phyloP scores from a whole-genome alignment of 2,329 filamentous ascomycete genomes.

The Berkeleyomyces basicola region DNA sequence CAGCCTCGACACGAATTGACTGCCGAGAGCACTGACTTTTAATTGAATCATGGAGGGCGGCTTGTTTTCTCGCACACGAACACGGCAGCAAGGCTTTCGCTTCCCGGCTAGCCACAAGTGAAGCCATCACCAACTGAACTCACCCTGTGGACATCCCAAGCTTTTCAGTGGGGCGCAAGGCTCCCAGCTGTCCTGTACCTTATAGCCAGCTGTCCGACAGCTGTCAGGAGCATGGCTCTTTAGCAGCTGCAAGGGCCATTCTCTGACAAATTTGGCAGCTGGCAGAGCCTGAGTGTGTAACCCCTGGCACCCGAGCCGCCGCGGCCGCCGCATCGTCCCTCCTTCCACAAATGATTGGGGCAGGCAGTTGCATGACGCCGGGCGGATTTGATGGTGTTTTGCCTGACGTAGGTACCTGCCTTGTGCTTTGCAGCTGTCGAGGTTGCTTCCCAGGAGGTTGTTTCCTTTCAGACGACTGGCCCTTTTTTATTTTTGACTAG shows the following conservation, averaged over 20 bases:
- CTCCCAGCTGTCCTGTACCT: neutral
- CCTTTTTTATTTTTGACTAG: neutral
- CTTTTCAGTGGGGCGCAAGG: constrained; percentile 2
- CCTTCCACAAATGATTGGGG: neutral
- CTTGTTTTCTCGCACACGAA: neutral
- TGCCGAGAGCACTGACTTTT: constrained; percentile 39
- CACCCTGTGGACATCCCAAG: neutral
- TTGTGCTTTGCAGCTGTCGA: neutral
- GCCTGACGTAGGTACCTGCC: neutral
- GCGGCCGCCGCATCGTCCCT: neutral
- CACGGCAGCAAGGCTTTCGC: neutral
- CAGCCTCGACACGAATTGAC: neutral
- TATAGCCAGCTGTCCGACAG: neutral
- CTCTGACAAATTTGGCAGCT: neutral
- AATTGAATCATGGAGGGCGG: constrained; percentile 68
- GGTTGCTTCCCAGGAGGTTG: neutral
- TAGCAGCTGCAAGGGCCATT: neutral
- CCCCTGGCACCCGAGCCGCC: neutral
- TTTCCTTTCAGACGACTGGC: neutral
- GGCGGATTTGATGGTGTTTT: neutral
- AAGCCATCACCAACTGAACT: neutral
- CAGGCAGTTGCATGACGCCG: neutral
- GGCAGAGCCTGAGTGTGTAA: neutral
- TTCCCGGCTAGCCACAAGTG: neutral
- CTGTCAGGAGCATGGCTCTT: neutral